Conservation (phyloP, 768 basidiomycete species). For the Amanita subjunquillea region DNA sequence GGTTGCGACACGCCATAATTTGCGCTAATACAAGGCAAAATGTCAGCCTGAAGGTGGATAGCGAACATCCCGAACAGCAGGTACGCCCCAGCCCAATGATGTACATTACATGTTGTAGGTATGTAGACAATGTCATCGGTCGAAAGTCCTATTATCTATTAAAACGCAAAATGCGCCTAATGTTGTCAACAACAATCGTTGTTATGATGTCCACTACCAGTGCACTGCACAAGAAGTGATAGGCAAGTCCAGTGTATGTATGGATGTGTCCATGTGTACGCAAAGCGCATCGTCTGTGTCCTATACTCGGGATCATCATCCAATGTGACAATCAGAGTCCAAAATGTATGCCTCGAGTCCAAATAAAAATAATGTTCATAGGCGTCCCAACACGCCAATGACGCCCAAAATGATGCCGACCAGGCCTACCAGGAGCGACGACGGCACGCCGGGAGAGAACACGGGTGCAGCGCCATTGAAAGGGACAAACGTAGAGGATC, state of each 20-base stretch:
- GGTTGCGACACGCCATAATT: no score
- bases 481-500: conserved; percentile 29
- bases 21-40: no score
- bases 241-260: background rate
- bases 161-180: background rate
- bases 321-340: background rate
- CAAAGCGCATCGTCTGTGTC: background rate
- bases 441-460: conserved; percentile 21
- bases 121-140: background rate
- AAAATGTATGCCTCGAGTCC: background rate
- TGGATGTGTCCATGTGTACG: background rate
- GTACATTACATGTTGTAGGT: no score
- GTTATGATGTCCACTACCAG: background rate
- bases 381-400: conserved; percentile 14
- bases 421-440: conserved; percentile 23
- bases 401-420: conserved; percentile 26
- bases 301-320: background rate
- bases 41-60: no score
- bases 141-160: background rate
- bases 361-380: background rate
- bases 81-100: no score
- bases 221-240: background rate
- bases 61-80: no score
- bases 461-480: conserved; percentile 32
- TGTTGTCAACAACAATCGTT: background rate